phyloP scores from a whole-genome alignment of 2,329 filamentous ascomycete species.

The Myriosclerotinia scirpicola region DNA sequence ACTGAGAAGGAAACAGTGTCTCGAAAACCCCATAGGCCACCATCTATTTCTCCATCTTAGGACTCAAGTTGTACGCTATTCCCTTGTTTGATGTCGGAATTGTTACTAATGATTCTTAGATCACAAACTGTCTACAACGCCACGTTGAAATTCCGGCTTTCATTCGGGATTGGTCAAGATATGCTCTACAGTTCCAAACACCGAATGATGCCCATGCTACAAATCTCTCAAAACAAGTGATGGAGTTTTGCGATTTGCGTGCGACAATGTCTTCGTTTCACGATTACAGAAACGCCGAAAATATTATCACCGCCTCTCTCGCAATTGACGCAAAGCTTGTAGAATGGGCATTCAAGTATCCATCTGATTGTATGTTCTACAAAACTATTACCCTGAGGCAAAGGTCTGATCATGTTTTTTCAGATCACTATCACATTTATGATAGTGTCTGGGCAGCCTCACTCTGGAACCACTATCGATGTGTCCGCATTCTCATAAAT shows the following conservation, averaged over 20 bases:
- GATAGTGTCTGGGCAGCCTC: conserved; percentile 32
- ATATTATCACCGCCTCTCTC: conserved; percentile 26
- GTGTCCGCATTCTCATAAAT: conserved; percentile 35
- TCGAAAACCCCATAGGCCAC: conserved; percentile 49
- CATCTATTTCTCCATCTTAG: conserved; percentile 56
- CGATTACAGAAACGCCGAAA: conserved; percentile 33
- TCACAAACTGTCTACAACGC: conserved; percentile 53
- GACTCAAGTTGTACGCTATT: conserved; percentile 32
- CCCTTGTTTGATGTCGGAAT: not conserved
- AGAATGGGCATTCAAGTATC: conserved; percentile 27
- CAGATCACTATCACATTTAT: conserved; percentile 37
- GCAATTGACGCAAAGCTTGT: conserved; percentile 31
- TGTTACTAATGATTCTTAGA: conserved; percentile 42
- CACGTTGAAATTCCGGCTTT: conserved; percentile 51
- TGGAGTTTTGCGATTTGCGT: conserved; percentile 33
- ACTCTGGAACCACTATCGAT: conserved; percentile 38
- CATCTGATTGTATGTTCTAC: conserved; percentile 28
- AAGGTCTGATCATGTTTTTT: conserved; percentile 32
- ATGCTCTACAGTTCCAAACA: conserved; percentile 29
- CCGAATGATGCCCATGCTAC: conserved; percentile 41
- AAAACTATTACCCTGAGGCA: conserved; percentile 27
- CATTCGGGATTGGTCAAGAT: conserved; percentile 48
- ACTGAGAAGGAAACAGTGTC: conserved; percentile 50
- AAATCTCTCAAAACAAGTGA: conserved; percentile 43
- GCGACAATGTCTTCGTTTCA: conserved; percentile 32